Evolutionary conservation across 257 asterid genomes (phyloP).

Genomic region (Solanum neorickii): DNA sequence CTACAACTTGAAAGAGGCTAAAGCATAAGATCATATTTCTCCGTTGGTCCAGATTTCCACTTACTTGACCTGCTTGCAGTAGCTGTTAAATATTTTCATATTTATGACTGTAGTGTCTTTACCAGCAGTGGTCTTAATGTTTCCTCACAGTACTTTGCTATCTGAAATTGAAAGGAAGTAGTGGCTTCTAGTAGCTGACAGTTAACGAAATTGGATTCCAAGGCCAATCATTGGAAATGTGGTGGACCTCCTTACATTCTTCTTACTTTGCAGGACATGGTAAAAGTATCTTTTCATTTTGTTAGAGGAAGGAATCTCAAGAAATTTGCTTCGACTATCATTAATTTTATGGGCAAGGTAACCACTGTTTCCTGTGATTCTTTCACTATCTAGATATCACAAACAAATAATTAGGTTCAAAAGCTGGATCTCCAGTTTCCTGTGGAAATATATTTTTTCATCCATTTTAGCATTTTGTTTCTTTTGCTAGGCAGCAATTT

Average conservation of each 20-base stretch:
- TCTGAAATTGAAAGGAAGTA: not conserved
- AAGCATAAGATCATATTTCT: not conserved
- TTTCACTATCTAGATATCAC: not conserved
- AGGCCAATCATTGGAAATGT: not conserved
- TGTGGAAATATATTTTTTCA: not conserved
- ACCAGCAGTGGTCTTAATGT: not conserved
- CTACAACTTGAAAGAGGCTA: not conserved
- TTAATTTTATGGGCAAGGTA: conserved; percentile 93
- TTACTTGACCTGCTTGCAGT: not conserved
- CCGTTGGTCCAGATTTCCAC: not conserved
- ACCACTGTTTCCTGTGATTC: not conserved
- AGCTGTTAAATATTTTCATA: not conserved
- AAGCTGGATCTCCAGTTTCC: not conserved
- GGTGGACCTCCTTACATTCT: not conserved
- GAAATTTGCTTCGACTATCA: conserved; percentile 77
- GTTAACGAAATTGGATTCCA: not conserved
- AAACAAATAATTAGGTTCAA: not conserved
- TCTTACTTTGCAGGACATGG: conserved; percentile 66
- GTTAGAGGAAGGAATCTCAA: conserved; percentile 74
- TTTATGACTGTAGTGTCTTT: not conserved
- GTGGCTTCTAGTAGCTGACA: not conserved
- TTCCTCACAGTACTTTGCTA: not conserved
- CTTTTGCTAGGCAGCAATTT: not conserved
- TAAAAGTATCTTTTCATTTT: conserved; percentile 76
- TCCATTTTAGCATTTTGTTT: not conserved